phyloP scores from a whole-genome alignment of 768 basidiomycete genomes.

The Leccinellum luteum region DNA sequence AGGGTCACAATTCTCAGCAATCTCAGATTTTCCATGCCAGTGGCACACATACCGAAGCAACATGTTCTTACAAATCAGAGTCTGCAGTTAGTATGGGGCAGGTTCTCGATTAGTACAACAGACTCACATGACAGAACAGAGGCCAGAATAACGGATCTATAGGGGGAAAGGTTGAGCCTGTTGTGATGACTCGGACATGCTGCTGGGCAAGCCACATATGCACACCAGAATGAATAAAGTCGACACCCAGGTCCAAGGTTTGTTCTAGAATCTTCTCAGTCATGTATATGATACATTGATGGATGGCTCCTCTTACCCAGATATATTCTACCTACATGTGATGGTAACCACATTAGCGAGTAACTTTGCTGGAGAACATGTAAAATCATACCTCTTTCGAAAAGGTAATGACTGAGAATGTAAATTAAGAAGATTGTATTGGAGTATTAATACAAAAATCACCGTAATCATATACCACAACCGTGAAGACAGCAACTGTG shows the following conservation, averaged over 20 bases:
- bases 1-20: not conserved
- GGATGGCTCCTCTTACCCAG: not conserved
- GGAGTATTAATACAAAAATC: not conserved
- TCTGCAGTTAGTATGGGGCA: not conserved
- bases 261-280: not conserved
- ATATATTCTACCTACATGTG: conserved; percentile 5
- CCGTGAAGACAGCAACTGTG: not conserved
- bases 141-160: not conserved
- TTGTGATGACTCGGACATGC: no score
- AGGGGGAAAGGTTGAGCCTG: not conserved
- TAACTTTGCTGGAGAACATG: no score
- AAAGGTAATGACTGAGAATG: not conserved
- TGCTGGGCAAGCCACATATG: not conserved
- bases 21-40: not conserved
- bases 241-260: conserved; percentile 1
- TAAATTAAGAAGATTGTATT: not conserved
- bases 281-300: not conserved
- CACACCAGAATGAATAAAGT: not conserved
- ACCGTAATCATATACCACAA: not conserved
- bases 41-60: not conserved
- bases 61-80: not conserved
- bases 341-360: not conserved
- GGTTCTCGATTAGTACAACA: not conserved
- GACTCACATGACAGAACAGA: not conserved
- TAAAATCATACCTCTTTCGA: not conserved